Percentiles rank a stretch among this genome's conserved stretches.
phyloP scores from a whole-genome alignment of 2,329 filamentous ascomycete species.

The Fusarium xylarioides region DNA sequence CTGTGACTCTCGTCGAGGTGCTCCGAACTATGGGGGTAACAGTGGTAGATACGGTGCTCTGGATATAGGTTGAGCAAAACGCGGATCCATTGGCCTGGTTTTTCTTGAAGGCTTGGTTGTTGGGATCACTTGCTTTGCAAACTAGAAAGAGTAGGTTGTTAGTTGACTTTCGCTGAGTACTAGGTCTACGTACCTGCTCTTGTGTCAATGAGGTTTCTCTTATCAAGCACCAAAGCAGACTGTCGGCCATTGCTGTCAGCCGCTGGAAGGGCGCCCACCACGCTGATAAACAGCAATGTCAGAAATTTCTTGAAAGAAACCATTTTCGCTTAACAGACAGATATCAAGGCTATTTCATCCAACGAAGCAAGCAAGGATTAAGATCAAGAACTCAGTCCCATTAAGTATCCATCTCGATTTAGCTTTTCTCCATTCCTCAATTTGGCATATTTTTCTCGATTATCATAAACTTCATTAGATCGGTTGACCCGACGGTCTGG shows the following conservation, averaged over 20 bases:
- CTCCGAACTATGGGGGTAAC: neutral
- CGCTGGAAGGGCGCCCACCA: neutral
- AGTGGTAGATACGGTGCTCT: neutral
- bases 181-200: neutral
- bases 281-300: neutral
- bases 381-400: accelerated
- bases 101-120: neutral
- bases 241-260: neutral
- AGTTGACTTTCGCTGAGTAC: neutral
- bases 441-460: neutral
- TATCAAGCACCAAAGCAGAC: too few species aligned
- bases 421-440: neutral
- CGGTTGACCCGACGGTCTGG: neutral
- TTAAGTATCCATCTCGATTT: neutral
- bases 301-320: neutral
- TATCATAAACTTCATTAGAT: neutral
- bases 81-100: neutral
- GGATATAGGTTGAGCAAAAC: neutral
- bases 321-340: neutral
- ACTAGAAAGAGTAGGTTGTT: neutral
- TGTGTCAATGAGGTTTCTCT: neutral
- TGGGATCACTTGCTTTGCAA: neutral
- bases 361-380: too few species aligned
- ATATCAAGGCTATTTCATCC: neutral
- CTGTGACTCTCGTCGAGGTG: neutral